phyloP scores from a whole-genome alignment of 129 eudicot genomes.

The Lonicera japonica region DNA sequence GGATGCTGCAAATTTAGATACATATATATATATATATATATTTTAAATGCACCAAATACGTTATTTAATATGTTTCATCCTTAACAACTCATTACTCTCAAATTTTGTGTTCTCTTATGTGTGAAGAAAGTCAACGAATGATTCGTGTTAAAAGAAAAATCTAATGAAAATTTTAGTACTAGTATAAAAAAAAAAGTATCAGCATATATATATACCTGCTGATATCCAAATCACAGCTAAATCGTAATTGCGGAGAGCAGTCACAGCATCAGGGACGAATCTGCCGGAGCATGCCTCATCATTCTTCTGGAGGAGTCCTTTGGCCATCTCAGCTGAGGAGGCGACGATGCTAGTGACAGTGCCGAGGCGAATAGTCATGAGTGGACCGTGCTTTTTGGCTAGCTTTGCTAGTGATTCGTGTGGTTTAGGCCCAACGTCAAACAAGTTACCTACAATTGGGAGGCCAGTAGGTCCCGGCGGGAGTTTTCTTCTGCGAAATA shows the following conservation, averaged over 20 bases:
- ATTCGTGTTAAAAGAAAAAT: too few relatives aligned
- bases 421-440: constrained; percentile 5
- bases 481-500: not conserved
- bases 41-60: too few relatives aligned
- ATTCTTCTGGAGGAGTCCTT: constrained; percentile 21
- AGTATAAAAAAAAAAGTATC: too few relatives aligned
- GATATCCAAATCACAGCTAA: constrained; percentile 34
- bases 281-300: constrained; percentile 34
- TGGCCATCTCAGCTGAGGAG: constrained; percentile 26
- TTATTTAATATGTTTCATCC: too few relatives aligned
- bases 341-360: constrained; percentile 16
- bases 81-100: too few relatives aligned
- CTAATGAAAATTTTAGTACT: too few relatives aligned
- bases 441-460: constrained; percentile 19
- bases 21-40: too few relatives aligned
- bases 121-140: too few relatives aligned
- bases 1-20: too few relatives aligned
- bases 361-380: constrained; percentile 35
- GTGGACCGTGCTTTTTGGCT: constrained; percentile 17
- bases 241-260: constrained; percentile 20
- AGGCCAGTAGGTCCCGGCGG: constrained; percentile 2
- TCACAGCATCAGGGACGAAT: constrained; percentile 28
- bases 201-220: too few relatives aligned
- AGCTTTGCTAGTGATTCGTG: constrained; percentile 11
- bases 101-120: too few relatives aligned